Evolutionary conservation across 768 basidiomycete genomes (phyloP), one percentile per base, ranked within the genome.

Genomic region (Crepidotus variabilis): DNA sequence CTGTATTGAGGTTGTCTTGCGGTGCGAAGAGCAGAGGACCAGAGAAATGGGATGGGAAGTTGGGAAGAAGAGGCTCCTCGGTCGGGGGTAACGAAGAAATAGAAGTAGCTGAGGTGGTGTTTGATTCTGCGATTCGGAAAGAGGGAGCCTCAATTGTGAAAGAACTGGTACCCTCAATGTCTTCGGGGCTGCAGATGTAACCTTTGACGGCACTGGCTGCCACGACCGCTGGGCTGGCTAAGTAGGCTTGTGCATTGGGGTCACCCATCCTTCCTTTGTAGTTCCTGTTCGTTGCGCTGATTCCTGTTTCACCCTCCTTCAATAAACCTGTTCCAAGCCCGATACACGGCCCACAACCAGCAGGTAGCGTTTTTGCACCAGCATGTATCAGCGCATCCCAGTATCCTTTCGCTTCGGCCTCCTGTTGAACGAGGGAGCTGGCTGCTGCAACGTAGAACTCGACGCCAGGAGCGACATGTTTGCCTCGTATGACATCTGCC

Each of bases 231-330:
- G 97, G 97, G 61, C 92, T 94, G 4, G 94, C 94, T 43, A 99
- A 84, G 73, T 98, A 98, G 0, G 97, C 96, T 62, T 89, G 84
- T 0, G 97, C 96, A 51, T 92, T 91, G 0, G 97, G 96, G 60
- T 88, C 85, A 0, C 97, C 97, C 97, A 99, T 99, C 3, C 97
- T 82, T 2, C 97, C 97, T 76, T 99, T 98, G 76, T 98, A 99
- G 67, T 99, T 99, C 72, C 97, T 79, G 72, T 99, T 99, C 6
- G 96, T 98, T 3, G 97, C 97, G 60, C 94, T 96, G 67, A 99
- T 98, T 1, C 97, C 96, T 0, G 87, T 88, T 71, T 99, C 83
- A 1, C 96, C 97, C 61, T 98, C 95, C 69, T 98, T 89, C 34
- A 99, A 75, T 52, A 98, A 72, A 10, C 97, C 97, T 0, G 85